Percentiles rank a stretch among this genome's conserved stretches.
These are phyloP conservation scores for Niebla homalea DNA, from an alignment of 495 filamentous ascomycete genomes.

Conservation along the genomic window DNA sequence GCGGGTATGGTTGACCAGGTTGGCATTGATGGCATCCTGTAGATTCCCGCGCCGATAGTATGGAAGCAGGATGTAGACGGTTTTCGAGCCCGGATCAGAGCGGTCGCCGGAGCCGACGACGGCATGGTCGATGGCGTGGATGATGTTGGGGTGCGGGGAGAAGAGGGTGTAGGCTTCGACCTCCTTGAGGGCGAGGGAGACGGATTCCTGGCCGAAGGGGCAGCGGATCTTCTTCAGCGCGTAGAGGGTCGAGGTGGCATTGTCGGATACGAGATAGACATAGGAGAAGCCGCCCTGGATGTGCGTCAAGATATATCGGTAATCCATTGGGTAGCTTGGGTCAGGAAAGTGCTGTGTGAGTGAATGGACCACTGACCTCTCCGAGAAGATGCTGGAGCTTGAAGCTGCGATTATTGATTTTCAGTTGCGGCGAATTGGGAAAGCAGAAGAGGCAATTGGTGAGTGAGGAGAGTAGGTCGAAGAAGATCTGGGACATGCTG, in stretches of 20 bases:
- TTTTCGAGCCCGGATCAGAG: constrained; percentile 58
- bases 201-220: constrained; percentile 92
- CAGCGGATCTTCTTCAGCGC: constrained; percentile 97
- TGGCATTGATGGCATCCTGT: constrained; percentile 96
- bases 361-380: constrained; percentile 43
- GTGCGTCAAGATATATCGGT: neutral
- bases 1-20: constrained; percentile 87
- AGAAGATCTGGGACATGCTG: constrained; percentile 69
- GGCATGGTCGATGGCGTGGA: constrained; percentile 77
- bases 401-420: constrained; percentile 89
- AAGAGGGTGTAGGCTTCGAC: constrained; percentile 95
- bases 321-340: neutral
- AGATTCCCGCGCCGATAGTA: constrained; percentile 92
- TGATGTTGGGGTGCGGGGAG: constrained; percentile 67
- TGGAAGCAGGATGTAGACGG: constrained; percentile 88
- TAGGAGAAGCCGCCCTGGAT: constrained; percentile 87
- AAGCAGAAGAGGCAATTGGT: constrained; percentile 93
- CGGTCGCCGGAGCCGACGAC: constrained; percentile 46
- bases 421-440: constrained; percentile 79
- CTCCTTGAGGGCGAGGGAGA: constrained; percentile 85
- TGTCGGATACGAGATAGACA: constrained; percentile 95
- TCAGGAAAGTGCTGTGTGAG: neutral
- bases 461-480: constrained; percentile 80
- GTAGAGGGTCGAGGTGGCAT: constrained; percentile 63
- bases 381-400: constrained; percentile 88